Evolutionary conservation across 2,329 filamentous ascomycete species (phyloP), one percentile per base, ranked within the genome.

Genomic region (Falciphora oryzae): DNA sequence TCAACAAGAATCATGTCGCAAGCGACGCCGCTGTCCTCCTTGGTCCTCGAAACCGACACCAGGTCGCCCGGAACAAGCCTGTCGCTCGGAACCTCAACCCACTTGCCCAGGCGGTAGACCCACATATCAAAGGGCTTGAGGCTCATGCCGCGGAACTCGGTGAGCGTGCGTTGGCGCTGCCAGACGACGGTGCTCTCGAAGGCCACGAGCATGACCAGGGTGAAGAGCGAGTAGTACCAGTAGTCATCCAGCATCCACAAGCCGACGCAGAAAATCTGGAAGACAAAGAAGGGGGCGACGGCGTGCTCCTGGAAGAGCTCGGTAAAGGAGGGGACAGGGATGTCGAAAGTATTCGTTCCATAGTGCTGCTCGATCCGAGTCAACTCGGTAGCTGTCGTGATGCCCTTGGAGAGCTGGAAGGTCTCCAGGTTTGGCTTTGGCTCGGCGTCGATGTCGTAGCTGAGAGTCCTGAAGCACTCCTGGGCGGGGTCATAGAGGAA

Each of bases 191-290:
- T 99, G 76, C 93, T 97, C 81, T 99, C 95, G 71, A 99, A 99
- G 66, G 87, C 89, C 70, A 99, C 92, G 65, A 99, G 86, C 96
- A 99, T 99, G 80, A 98, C 93, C 28, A 99, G 88, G 0, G 96
- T 99, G 78, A 99, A 99, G 27, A 99, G 86, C 67, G 95, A 98
- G 80, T 99, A 99, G 82, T 99, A 99, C 95, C 96, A 99, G 80
- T 98, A 99, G 79, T 99, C 96, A 74, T 99, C 95, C 74, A 99
- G 81, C 88, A 98, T 92, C 95, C 95, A 99, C 67, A 99, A 81
- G 22, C 95, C 96, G 65, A 99, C 95, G 72, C 96, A 99, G 81
- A 99, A 99, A 67, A 99, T 84, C 82, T 99, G 95, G 80, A 99
- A 99, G 68, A 99, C 93, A 78, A 99, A 99, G 83, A 99, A 99